Base-by-base conservation (phyloP, 2,329 filamentous ascomycete species). In the Exophiala bonariae region DNA sequence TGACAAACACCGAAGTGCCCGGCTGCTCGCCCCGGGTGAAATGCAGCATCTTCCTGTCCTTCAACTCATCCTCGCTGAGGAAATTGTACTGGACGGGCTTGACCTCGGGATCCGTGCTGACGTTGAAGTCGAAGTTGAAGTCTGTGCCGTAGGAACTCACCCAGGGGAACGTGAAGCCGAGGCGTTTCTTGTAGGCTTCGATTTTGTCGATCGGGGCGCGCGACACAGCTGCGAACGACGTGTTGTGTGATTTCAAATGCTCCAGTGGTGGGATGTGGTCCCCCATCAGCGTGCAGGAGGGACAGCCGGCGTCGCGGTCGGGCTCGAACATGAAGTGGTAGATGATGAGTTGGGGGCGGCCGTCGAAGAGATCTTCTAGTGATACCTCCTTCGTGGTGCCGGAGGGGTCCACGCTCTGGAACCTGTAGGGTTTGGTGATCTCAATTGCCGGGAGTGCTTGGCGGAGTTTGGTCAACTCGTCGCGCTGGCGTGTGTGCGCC, bases 261-360 rank as follows among this genome's bases (percentile, higher is more conserved):
- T 59, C 52, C 2, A 70, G 60, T 11, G 50, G 43, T 0, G 71
- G 70, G 13, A 74, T 57, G 34, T 66, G 61, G 28, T 75, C 71
- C 28, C 61, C 64, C 13, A 66, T 53, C 36, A 71, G 65, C 6
- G 63, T 63, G 55, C 70, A 75, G 4, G 67, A 70, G 13, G 58
- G 49, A 47, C 71, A 75, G 19, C 63, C 71, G 4, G 55, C 53
- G 2, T 66, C 63, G 4, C 61, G 54, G 10, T 61, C 57, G 2
- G 68, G 67, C 2, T 52, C 58, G 45, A 74, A 71, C 72, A 75
- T 76, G 63, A 74, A 75, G 58, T 75, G 71, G 54, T 74, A 74
- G 28, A 76, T 49, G 35, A 63, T 61, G 6, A 64, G 55, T 33
- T 63, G 61, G 7, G 57, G 46, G 23, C 57, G 61, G 19, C 57